Conservation (phyloP, 2,329 filamentous ascomycete species). For the Pyrenophora teres region DNA sequence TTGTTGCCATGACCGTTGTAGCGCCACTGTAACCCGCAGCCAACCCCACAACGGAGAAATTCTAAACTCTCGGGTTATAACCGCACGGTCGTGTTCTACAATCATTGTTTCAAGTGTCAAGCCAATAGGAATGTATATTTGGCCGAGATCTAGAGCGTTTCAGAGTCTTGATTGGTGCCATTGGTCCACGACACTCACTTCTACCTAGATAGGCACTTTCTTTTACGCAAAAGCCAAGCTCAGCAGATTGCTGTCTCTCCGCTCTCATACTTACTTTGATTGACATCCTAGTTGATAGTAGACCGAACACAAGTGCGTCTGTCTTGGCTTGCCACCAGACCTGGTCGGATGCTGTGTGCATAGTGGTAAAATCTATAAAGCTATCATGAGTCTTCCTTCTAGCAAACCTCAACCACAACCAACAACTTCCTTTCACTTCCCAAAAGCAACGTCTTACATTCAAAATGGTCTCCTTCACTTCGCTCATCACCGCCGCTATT, state of each 20-base stretch:
- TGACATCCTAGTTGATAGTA: slow-evolving; percentile 25
- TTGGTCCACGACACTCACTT: neutral
- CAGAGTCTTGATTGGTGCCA: neutral
- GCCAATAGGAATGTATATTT: slow-evolving; percentile 16
- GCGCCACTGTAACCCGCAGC: slow-evolving; percentile 11
- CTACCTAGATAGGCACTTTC: neutral
- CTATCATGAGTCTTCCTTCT: slow-evolving; percentile 14
- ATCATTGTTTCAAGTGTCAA: slow-evolving; percentile 24
- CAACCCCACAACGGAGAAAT: slow-evolving; percentile 28
- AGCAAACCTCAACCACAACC: slow-evolving; percentile 15
- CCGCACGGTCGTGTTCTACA: slow-evolving; percentile 20
- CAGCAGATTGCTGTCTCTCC: slow-evolving; percentile 22
- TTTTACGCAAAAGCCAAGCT: slow-evolving; percentile 19
- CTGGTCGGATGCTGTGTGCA: slow-evolving; percentile 10
- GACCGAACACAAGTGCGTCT: slow-evolving; percentile 10
- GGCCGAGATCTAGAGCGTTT: neutral
- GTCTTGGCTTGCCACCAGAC: slow-evolving; percentile 15
- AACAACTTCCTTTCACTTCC: slow-evolving; percentile 13
- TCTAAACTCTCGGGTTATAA: slow-evolving; percentile 31
- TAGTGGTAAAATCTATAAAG: slow-evolving; percentile 24
- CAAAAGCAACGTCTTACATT: neutral
- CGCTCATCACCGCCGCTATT: slow-evolving; percentile 31
- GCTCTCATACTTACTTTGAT: slow-evolving; percentile 16
- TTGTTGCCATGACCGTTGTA: slow-evolving; percentile 12
- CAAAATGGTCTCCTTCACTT: slow-evolving; percentile 40